Conservation (phyloP, 305 asterid genomes). For the Fraxinus velutina region DNA sequence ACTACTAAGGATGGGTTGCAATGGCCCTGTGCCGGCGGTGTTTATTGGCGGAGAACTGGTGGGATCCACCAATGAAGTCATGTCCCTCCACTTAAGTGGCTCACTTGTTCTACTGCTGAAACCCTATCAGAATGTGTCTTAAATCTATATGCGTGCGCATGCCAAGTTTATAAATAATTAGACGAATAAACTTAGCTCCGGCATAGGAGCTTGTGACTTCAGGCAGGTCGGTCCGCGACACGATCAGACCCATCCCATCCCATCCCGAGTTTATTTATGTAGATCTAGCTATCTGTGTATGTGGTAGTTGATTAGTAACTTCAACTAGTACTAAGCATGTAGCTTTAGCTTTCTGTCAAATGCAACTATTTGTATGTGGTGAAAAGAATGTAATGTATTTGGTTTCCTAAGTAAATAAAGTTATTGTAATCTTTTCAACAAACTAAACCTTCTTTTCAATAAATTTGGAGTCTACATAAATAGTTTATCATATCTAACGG, state of each 20-base stretch:
- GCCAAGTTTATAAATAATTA: background rate
- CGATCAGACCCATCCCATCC: background rate
- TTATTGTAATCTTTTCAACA: background rate
- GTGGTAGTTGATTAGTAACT: slow-evolving; percentile 17
- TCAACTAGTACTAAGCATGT: slow-evolving; percentile 4
- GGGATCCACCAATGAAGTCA: slow-evolving; percentile 74
- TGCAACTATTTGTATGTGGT: slow-evolving; percentile 11
- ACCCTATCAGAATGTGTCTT: slow-evolving; percentile 28
- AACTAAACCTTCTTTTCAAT: background rate
- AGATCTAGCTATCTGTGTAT: slow-evolving; percentile 5
- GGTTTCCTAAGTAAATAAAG: slow-evolving; percentile 15
- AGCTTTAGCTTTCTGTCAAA: slow-evolving; percentile 16
- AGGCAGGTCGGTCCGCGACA: background rate
- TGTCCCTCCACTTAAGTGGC: slow-evolving; percentile 76
- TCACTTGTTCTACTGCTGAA: slow-evolving; percentile 47
- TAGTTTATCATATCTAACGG: background rate
- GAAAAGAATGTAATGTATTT: slow-evolving; percentile 22
- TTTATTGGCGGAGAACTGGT: slow-evolving; percentile 56
- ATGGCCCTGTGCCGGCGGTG: slow-evolving; percentile 50
- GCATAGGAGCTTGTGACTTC: background rate
- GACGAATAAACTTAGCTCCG: background rate
- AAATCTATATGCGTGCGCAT: background rate
- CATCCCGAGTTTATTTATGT: slow-evolving; percentile 1
- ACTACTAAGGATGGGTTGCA: slow-evolving; percentile 43
- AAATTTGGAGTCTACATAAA: background rate